Evolutionary conservation across 345 rosid genomes (phyloP).

Genomic region (Rubroshorea leprosula): DNA sequence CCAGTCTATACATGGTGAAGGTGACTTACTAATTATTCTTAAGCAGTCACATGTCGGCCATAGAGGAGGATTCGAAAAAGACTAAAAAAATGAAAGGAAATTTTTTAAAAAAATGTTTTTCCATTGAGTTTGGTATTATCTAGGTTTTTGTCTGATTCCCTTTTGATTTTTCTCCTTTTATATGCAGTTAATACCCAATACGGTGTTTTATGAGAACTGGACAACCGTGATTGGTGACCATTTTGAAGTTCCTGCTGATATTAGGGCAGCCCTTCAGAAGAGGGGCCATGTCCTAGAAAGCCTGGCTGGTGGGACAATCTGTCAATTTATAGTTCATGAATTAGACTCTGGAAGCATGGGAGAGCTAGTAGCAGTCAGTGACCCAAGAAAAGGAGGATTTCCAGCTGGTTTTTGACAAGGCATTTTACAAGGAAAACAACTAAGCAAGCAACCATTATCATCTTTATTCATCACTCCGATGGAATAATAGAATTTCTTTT

Average conservation of each 20-base stretch:
- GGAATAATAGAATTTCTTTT: too few relatives aligned
- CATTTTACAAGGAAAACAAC: not conserved
- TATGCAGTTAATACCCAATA: constrained; percentile 46
- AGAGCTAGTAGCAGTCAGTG: constrained; percentile 49
- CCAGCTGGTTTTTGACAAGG: constrained; percentile 48
- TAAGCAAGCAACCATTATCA: not conserved
- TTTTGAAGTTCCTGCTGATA: constrained; percentile 40
- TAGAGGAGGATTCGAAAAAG: too few relatives aligned
- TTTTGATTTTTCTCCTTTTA: not conserved
- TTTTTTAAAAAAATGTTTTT: too few relatives aligned
- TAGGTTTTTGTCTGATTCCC: too few relatives aligned
- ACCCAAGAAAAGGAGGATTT: constrained; percentile 66
- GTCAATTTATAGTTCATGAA: constrained; percentile 46
- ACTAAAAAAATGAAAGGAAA: too few relatives aligned
- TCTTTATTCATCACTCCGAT: too few relatives aligned
- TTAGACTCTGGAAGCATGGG: constrained; percentile 11
- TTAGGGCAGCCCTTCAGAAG: constrained; percentile 30
- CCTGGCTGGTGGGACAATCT: constrained; percentile 34
- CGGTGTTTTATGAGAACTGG: constrained; percentile 47
- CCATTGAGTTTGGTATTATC: too few relatives aligned
- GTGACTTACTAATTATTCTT: too few relatives aligned
- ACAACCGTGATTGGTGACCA: constrained; percentile 38
- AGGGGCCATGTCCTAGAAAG: constrained; percentile 47
- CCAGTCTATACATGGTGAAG: too few relatives aligned
- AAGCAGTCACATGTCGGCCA: too few relatives aligned